Percentiles rank a stretch among this genome's conserved stretches.
phyloP scores from a whole-genome alignment of 2,329 filamentous ascomycete genomes.

The Neocucurbitaria cava region DNA sequence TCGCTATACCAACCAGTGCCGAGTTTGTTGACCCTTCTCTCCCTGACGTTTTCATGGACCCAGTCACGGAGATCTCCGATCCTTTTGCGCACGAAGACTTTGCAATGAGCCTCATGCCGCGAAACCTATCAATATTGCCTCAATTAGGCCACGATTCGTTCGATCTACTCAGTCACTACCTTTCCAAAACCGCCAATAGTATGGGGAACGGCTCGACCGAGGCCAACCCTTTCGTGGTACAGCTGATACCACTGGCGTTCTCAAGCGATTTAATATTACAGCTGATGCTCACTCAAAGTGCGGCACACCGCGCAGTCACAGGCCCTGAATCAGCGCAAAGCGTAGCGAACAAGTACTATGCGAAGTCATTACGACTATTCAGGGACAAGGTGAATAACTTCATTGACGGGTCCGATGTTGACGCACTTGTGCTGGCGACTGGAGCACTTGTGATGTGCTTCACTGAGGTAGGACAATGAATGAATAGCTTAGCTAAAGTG shows the following conservation, averaged over 20 bases:
- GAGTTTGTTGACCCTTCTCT: too few relatives aligned
- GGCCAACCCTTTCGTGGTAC: background rate
- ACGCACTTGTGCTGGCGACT: background rate
- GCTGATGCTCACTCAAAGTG: conserved; percentile 1
- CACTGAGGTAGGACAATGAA: conserved; percentile 2
- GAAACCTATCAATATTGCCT: background rate
- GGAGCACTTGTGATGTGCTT: conserved; percentile 1
- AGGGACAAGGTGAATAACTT: background rate
- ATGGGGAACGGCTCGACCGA: conserved; percentile 4
- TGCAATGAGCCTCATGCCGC: too few relatives aligned
- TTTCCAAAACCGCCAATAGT: conserved; percentile 2
- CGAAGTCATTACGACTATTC: background rate
- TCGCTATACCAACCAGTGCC: too few relatives aligned
- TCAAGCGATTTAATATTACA: background rate
- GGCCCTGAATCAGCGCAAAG: background rate
- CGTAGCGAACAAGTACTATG: background rate
- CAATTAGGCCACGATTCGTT: background rate
- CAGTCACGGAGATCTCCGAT: too few relatives aligned
- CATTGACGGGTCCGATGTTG: background rate
- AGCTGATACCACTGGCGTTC: conserved; percentile 1
- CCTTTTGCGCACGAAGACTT: too few relatives aligned
- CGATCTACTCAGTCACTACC: background rate
- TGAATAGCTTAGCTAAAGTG: too few relatives aligned
- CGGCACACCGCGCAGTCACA: background rate
- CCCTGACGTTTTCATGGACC: too few relatives aligned